Percentiles rank a stretch among this genome's conserved stretches.
Conservation (phyloP, 495 filamentous ascomycete species). For the Coniosporium apollinis region DNA sequence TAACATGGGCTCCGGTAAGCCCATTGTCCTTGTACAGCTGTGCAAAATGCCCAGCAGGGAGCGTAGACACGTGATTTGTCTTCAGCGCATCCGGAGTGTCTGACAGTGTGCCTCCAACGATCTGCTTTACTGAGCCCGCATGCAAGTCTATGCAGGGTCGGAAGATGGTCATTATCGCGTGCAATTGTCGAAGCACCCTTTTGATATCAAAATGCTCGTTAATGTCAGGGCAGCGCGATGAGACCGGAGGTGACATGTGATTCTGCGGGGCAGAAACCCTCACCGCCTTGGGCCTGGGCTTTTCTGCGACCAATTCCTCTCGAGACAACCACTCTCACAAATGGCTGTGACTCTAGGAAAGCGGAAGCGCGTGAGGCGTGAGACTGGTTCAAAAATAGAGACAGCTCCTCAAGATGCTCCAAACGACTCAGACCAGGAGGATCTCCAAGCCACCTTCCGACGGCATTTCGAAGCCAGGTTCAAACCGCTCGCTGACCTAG, state of each 20-base stretch:
- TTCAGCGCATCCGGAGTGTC: slow-evolving; percentile 36
- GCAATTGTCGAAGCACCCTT: too few relatives aligned
- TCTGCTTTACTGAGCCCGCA: slow-evolving; percentile 91
- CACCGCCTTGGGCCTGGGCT: too few relatives aligned
- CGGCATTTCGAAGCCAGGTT: slow-evolving; percentile 81
- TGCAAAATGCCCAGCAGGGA: slow-evolving; percentile 66
- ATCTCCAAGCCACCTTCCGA: slow-evolving; percentile 43
- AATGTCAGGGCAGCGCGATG: slow-evolving; percentile 3
- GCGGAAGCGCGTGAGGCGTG: slow-evolving; percentile 10
- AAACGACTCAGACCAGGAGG: slow-evolving; percentile 7
- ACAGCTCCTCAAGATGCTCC: too few relatives aligned
- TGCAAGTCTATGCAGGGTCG: slow-evolving; percentile 95
- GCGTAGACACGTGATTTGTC: slow-evolving; percentile 79
- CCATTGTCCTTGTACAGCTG: slow-evolving; percentile 55
- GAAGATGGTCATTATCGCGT: slow-evolving; percentile 84
- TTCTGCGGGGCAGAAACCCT: too few relatives aligned
- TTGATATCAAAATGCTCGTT: not conserved
- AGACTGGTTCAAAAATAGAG: too few relatives aligned
- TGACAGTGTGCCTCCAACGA: slow-evolving; percentile 75
- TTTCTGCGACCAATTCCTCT: too few relatives aligned
- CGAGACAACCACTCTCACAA: too few relatives aligned
- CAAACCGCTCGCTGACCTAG: slow-evolving; percentile 38
- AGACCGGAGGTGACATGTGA: too few relatives aligned
- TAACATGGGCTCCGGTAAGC: slow-evolving; percentile 73
- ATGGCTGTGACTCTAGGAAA: slow-evolving; percentile 15